These are phyloP conservation scores for Ogataea paraovalis DNA, from an alignment of 805 yeast genomes.

Conservation along the genomic window DNA sequence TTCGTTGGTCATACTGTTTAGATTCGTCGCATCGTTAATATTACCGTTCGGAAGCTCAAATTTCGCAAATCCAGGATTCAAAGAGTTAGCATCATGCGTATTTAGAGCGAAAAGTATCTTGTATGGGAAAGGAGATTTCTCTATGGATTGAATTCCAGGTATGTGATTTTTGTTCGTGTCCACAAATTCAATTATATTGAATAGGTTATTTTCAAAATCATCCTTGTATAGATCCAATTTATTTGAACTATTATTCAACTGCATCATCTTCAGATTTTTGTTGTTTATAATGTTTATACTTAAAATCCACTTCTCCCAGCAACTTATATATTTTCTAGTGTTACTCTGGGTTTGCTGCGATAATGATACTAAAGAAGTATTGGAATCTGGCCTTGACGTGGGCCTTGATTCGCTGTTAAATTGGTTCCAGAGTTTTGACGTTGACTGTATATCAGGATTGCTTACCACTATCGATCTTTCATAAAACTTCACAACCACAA, in stretches of 20 bases:
- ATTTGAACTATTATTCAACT: slow-evolving; percentile 11
- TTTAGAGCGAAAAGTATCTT: slow-evolving; percentile 30
- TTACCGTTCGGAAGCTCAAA: slow-evolving; percentile 13
- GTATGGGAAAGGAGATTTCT: slow-evolving; percentile 62
- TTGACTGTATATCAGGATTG: slow-evolving; percentile 7
- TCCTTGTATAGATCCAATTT: slow-evolving; percentile 26
- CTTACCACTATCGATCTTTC: slow-evolving; percentile 14
- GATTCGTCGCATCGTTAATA: neutral
- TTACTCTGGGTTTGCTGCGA: slow-evolving; percentile 4
- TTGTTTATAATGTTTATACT: slow-evolving; percentile 40
- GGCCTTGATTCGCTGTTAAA: slow-evolving; percentile 2
- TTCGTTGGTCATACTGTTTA: slow-evolving; percentile 1
- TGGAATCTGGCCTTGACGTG: slow-evolving; percentile 13
- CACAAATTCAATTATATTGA: slow-evolving; percentile 46
- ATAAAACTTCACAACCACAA: slow-evolving; percentile 31
- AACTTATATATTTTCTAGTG: slow-evolving; percentile 37
- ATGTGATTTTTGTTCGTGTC: slow-evolving; percentile 61
- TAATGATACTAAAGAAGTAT: slow-evolving; percentile 10
- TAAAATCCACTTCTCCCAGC: slow-evolving; percentile 74
- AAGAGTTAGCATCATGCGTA: slow-evolving; percentile 22
- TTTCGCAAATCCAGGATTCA: slow-evolving; percentile 23
- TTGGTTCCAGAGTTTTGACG: slow-evolving; percentile 53
- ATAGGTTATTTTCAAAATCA: slow-evolving; percentile 39
- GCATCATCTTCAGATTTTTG: slow-evolving; percentile 13
- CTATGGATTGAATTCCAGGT: slow-evolving; percentile 69